Base-by-base conservation (phyloP, 805 yeast genomes). In the Wickerhamiella galacta region DNA sequence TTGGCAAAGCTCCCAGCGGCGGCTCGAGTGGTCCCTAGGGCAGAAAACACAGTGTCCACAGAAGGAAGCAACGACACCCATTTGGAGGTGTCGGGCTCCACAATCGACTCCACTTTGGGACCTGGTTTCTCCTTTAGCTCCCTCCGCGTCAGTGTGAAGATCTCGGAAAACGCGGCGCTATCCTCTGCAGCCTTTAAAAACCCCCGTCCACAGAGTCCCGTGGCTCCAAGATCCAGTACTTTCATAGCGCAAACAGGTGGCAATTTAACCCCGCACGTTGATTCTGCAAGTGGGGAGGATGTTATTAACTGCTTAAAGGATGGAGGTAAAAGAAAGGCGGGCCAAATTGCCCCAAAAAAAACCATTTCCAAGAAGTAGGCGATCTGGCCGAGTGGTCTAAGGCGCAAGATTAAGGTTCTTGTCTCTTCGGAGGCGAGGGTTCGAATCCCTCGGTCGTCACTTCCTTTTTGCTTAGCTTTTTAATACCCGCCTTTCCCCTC, bases 21-120 rank as follows among this genome's bases (percentile, higher is more conserved):
- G 2, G 66, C 74, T 33, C 67, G 64, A 1, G 92, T 80, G 5
- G 93, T 77, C 5, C 85, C 93, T 42, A 83, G 65, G 0, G 74
- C 72, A 2, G 80, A 68, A 41, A 77, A 68, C 35, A 75, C 58
- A 3, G 59, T 56, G 19, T 65, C 61, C 8, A 61, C 46, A 3
- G 39, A 45, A 32, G 41, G 47, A 12, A 45, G 67, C 54, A 9
- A 60, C 34, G 4, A 46, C 3, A 53, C 51, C 85, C 90, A 79
- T 25, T 62, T 58, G 1, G 47, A 44, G 6, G 64, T 45, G 41
- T 73, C 71, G 10, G 51, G 41, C 27, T 67, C 69, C 6, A 68
- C 52, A 2, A 69, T 44, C 2, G 63, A 39, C 3, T 43, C 47
- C 9, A 64, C 60, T 63, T 32, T 45, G 31, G 36, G 31, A 4